phyloP scores from a whole-genome alignment of 257 asterid species.

The Ligustrum vulgare region DNA sequence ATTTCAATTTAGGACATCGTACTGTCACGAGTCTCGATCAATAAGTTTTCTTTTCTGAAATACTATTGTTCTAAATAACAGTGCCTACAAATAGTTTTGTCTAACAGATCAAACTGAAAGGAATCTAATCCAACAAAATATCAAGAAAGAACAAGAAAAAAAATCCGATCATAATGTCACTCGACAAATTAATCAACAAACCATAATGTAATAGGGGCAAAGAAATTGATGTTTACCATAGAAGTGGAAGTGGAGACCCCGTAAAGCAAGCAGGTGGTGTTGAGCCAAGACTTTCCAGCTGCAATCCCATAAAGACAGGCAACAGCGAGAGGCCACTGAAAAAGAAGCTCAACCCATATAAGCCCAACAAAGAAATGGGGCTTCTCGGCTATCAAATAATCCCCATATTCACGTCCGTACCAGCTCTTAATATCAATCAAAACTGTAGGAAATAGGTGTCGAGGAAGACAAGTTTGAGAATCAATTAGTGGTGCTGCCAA shows the following conservation, averaged over 20 bases:
- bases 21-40: too few relatives aligned
- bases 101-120: background rate
- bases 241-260: slow-evolving; percentile 66
- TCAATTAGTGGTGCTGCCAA: slow-evolving; percentile 78
- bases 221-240: slow-evolving; percentile 43
- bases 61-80: too few relatives aligned
- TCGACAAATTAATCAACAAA: background rate
- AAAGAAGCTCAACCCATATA: slow-evolving; percentile 75
- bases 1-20: too few relatives aligned
- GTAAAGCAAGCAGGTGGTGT: slow-evolving; percentile 78
- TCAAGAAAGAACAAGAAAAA: background rate
- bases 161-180: background rate
- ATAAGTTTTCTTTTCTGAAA: too few relatives aligned
- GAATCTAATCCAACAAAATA: background rate
- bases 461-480: slow-evolving; percentile 64
- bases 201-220: background rate
- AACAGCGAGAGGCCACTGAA: slow-evolving; percentile 85
- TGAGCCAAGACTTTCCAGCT: slow-evolving; percentile 74
- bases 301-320: slow-evolving; percentile 60
- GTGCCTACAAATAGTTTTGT: too few relatives aligned
- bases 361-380: slow-evolving; percentile 86
- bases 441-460: slow-evolving; percentile 51
- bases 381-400: slow-evolving; percentile 63
- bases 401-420: slow-evolving; percentile 65
- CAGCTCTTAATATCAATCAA: slow-evolving; percentile 64